Percentiles rank a stretch among this genome's conserved stretches.
These are phyloP conservation scores for Phragmites australis DNA, from an alignment of 176 grass and related monocot genomes.

Conservation along the genomic window DNA sequence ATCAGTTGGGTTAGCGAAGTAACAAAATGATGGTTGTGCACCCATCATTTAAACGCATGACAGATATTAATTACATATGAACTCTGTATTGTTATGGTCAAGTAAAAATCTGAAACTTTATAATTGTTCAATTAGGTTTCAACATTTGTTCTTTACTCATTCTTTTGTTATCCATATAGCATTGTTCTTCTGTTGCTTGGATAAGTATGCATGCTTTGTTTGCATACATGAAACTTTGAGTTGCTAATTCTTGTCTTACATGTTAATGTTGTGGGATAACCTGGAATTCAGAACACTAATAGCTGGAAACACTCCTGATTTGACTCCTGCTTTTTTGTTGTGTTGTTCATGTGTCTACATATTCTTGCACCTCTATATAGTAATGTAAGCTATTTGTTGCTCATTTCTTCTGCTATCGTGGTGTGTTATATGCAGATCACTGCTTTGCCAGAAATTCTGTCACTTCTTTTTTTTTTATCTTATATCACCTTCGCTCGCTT, in stretches of 20 bases:
- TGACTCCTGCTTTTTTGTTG: no score
- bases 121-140: not conserved
- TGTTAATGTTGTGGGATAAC: not conserved
- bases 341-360: not conserved
- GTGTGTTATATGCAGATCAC: not conserved
- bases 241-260: conserved; percentile 5
- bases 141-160: not conserved
- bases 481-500: not conserved
- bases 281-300: not conserved
- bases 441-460: not conserved
- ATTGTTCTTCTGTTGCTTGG: not conserved
- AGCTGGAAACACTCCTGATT: not conserved
- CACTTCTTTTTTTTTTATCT: not conserved
- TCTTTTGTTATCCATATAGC: not conserved
- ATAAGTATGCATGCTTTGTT: conserved; percentile 3
- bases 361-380: not conserved
- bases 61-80: conserved; percentile 19
- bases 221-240: not conserved
- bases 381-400: not conserved
- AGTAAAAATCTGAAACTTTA: not conserved
- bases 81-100: conserved; percentile 15
- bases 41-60: conserved; percentile 3
- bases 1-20: conserved; percentile 51
- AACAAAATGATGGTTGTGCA: conserved; percentile 20
- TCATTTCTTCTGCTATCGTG: not conserved